Conservation (phyloP, 768 basidiomycete species). For the Mycena albidolilacea region DNA sequence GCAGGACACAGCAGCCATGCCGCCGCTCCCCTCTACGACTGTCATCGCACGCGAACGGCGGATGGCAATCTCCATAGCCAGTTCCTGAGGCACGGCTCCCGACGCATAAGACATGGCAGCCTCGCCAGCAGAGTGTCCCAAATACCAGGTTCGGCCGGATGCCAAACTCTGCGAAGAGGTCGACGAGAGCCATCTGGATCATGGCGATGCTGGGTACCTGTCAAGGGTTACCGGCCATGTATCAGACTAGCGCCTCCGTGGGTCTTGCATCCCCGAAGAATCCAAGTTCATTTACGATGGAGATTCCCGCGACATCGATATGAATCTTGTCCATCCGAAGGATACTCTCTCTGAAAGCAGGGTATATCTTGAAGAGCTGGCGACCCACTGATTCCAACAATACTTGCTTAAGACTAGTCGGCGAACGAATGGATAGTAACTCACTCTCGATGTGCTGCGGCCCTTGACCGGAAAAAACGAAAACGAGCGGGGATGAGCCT, state of each 20-base stretch:
- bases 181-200: slow-evolving; percentile 37
- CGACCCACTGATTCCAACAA: slow-evolving; percentile 50
- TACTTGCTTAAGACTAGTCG: background rate
- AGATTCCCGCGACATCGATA: slow-evolving; percentile 47
- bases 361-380: slow-evolving; percentile 51
- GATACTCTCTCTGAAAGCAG: slow-evolving; percentile 56
- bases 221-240: slow-evolving; percentile 53
- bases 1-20: slow-evolving; percentile 63
- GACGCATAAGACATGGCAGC: slow-evolving; percentile 59
- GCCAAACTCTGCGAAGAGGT: slow-evolving; percentile 53
- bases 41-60: slow-evolving; percentile 55
- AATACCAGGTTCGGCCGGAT: slow-evolving; percentile 54
- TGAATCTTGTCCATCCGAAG: slow-evolving; percentile 55
- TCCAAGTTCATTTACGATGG: slow-evolving; percentile 47
- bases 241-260: background rate
- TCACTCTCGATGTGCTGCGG: slow-evolving; percentile 9
- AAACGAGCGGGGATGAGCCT: slow-evolving; percentile 44
- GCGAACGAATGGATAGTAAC: slow-evolving; percentile 41
- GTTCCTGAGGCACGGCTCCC: slow-evolving; percentile 54
- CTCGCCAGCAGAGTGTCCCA: slow-evolving; percentile 65
- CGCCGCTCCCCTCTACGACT: slow-evolving; percentile 50
- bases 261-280: background rate
- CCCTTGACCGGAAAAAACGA: slow-evolving; percentile 8
- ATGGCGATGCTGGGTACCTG: slow-evolving; percentile 37
- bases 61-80: slow-evolving; percentile 61